Conservation (phyloP, 495 filamentous ascomycete species). For the Pseudevernia furfuracea region DNA sequence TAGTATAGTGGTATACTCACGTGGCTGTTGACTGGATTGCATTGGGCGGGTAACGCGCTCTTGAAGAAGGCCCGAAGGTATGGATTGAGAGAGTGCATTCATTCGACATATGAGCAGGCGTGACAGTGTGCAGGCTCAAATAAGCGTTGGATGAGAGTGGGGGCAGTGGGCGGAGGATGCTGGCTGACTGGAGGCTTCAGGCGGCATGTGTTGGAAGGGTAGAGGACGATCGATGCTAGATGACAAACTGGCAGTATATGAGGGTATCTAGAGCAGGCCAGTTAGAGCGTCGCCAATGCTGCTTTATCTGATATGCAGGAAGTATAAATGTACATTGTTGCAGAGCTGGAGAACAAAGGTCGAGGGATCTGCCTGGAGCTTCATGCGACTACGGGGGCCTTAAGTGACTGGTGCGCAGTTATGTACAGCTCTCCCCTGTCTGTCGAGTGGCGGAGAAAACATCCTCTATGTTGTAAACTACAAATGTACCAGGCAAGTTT, state of each 20-base stretch:
- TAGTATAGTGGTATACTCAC: slow-evolving; percentile 37
- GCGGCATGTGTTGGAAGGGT: not conserved
- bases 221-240: not conserved
- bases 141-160: not conserved
- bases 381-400: not conserved
- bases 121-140: not conserved
- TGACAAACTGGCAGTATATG: not conserved
- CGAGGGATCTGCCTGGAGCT: not conserved
- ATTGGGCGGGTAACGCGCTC: slow-evolving; percentile 87
- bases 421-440: not conserved
- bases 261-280: not conserved
- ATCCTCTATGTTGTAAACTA: not conserved
- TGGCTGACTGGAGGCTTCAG: not conserved
- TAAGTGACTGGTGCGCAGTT: not conserved
- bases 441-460: too few species aligned
- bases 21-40: slow-evolving; percentile 84
- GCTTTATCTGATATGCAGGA: not conserved
- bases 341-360: not conserved
- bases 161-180: slow-evolving; percentile 1
- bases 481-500: not conserved
- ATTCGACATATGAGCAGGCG: slow-evolving; percentile 29
- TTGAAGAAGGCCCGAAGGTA: slow-evolving; percentile 97
- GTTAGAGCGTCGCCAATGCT: not conserved
- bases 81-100: slow-evolving; percentile 99
- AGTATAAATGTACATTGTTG: not conserved